Evolutionary conservation across 164 flowering plant genomes (phyloP).

Genomic region (Kingdonia uniflora): DNA sequence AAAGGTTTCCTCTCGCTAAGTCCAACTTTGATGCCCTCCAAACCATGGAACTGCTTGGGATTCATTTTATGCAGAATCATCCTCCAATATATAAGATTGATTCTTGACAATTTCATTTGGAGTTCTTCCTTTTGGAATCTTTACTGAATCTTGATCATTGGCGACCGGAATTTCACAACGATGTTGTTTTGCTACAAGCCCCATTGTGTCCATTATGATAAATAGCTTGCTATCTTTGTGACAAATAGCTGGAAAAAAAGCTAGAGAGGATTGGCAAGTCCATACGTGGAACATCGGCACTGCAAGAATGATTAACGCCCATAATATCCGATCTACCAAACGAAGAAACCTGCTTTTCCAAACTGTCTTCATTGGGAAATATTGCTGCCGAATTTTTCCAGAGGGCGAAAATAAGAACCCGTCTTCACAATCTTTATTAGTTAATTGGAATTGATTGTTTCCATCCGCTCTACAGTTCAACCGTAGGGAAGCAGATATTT

Average conservation of each 20-base stretch:
- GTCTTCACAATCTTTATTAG: constrained; percentile 25
- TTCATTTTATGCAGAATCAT: constrained; percentile 26
- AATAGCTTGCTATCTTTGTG: constrained; percentile 74
- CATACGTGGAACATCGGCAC: constrained; percentile 72
- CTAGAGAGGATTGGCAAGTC: constrained; percentile 77
- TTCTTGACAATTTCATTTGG: constrained; percentile 42
- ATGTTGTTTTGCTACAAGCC: constrained; percentile 65
- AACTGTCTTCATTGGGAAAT: constrained; percentile 44
- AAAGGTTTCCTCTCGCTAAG: constrained; percentile 67
- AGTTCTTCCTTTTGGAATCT: constrained; percentile 57
- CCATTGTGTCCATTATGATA: constrained; percentile 51
- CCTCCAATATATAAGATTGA: constrained; percentile 54
- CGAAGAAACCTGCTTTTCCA: constrained; percentile 80
- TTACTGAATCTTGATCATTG: constrained; percentile 50
- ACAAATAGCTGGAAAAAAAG: constrained; percentile 85
- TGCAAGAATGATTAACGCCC: constrained; percentile 78
- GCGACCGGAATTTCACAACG: constrained; percentile 85
- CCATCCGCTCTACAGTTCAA: constrained; percentile 1
- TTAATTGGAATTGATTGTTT: neutral
- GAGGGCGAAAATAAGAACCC: constrained; percentile 24
- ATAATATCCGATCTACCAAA: constrained; percentile 59
- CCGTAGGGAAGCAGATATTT: constrained; percentile 4
- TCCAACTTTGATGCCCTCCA: constrained; percentile 88
- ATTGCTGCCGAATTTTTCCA: constrained; percentile 30
- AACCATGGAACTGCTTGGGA: constrained; percentile 56